Evolutionary conservation across 768 basidiomycete genomes (phyloP).

Genomic region (Leucosporidium creatinivorum): DNA sequence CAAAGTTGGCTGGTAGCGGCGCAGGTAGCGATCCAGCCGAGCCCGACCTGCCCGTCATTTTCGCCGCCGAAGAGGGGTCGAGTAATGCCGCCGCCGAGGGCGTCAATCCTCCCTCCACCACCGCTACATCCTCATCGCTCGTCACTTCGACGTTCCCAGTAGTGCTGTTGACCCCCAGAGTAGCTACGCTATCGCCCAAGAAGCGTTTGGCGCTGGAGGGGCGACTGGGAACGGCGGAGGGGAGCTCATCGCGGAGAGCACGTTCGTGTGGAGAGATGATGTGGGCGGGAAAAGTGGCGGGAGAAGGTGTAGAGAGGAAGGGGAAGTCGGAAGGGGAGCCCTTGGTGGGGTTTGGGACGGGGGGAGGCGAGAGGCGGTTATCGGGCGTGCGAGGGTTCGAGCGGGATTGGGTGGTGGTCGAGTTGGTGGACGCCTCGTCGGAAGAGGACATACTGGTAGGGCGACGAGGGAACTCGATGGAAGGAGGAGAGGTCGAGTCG

Average conservation of each 20-base stretch:
- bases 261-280: slow-evolving; percentile 22
- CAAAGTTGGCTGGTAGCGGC: slow-evolving; percentile 19
- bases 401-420: background rate
- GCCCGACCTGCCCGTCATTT: slow-evolving; percentile 9
- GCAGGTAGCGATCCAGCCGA: background rate
- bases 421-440: background rate
- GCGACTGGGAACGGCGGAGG: background rate
- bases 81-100: background rate
- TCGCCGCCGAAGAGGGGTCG: background rate
- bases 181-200: background rate
- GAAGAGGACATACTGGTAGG: background rate
- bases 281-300: background rate
- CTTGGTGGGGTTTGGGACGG: background rate
- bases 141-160: too few species aligned
- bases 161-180: too few species aligned
- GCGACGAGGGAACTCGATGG: background rate
- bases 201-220: background rate
- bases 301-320: background rate
- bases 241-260: slow-evolving; percentile 13
- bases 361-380: background rate
- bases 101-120: too few species aligned
- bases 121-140: too few species aligned
- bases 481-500: background rate
- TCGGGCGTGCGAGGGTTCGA: background rate
- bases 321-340: background rate